phyloP scores from a whole-genome alignment of 2,329 filamentous ascomycete genomes.

The Talaromyces sp. region DNA sequence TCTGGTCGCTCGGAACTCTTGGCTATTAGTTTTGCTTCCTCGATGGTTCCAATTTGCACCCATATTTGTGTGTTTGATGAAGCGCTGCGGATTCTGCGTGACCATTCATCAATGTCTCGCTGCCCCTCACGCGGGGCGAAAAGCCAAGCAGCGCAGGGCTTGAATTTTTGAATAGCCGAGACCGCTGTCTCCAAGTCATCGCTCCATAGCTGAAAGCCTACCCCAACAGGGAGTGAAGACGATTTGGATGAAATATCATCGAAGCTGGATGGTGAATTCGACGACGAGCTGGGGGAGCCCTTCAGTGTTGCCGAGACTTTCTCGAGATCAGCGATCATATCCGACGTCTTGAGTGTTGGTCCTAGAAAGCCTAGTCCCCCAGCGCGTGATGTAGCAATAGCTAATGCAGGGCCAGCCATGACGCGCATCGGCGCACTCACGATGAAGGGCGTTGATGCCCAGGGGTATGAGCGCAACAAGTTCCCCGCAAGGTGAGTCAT shows the following conservation, averaged over 20 bases:
- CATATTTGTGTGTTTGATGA: constrained; percentile 46
- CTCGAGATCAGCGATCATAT: constrained; percentile 27
- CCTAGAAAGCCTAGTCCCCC: constrained; percentile 53
- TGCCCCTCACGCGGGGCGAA: constrained; percentile 30
- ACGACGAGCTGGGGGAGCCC: constrained; percentile 12
- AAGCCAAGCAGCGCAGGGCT: constrained; percentile 40
- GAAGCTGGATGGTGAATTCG: not conserved
- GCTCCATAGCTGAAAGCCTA: constrained; percentile 40
- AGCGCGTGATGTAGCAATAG: constrained; percentile 55
- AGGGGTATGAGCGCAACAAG: constrained; percentile 38
- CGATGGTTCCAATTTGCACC: constrained; percentile 52
- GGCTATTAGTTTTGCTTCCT: constrained; percentile 43
- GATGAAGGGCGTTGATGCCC: constrained; percentile 57
- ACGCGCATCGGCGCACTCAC: constrained; percentile 66
- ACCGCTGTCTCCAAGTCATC: constrained; percentile 29
- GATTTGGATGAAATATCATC: not conserved
- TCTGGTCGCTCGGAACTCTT: constrained; percentile 39
- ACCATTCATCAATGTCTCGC: constrained; percentile 42
- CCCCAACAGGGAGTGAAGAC: constrained; percentile 31
- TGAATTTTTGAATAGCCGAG: constrained; percentile 26
- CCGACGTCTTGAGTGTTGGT: constrained; percentile 47
- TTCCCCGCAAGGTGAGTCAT: constrained; percentile 4
- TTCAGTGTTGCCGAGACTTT: constrained; percentile 18
- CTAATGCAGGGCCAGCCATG: constrained; percentile 54
- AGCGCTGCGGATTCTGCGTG: constrained; percentile 35